Base-by-base conservation (phyloP, 805 yeast species). In the Monosporozyma unispora region DNA sequence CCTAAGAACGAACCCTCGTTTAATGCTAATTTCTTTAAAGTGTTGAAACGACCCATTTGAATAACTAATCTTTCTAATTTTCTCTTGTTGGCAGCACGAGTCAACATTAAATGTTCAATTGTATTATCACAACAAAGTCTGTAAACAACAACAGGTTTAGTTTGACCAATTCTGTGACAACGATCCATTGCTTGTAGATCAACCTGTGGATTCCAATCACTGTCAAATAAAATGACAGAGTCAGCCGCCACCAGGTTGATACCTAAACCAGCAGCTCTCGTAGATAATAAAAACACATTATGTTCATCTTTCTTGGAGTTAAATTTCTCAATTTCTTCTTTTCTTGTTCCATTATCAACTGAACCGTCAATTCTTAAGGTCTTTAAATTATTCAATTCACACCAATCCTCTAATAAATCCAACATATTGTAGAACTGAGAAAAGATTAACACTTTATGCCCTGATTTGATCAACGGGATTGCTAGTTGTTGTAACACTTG, bases 141-240 rank as follows among this genome's bases (percentile, higher is more conserved):
- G 62, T 83, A 87, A 1, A 91, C 78, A 21, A 87, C 73, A 4
- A 90, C 96, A 1, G 96, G 96, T 48, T 77, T 80, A 1, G 71
- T 74, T 64, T 91, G 99, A 0, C 98, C 98, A 48, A 93, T 87
- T 60, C 99, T 73, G 63, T 91, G 98, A 11, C 86, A 95, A 48
- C 99, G 74, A 59, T 90, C 98, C 80, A 91, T 91, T 0, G 98
- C 98, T 64, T 91, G 99, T 46, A 89, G 70, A 67, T 91, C 98
- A 53, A 88, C 95, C 61, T 91, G 97, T 0, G 98, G 99, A 60
- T 91, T 91, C 96, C 97, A 91, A 62, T 91, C 99, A 50, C 88
- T 84, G 60, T 91, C 99, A 61, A 87, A 89, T 10, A 91, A 59
- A 3, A 91, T 78, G 1, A 93, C 98, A 1, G 95, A 82, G 55